Evolutionary conservation across 805 yeast genomes (phyloP).

Genomic region (Jamesozyma jinghongensis): DNA sequence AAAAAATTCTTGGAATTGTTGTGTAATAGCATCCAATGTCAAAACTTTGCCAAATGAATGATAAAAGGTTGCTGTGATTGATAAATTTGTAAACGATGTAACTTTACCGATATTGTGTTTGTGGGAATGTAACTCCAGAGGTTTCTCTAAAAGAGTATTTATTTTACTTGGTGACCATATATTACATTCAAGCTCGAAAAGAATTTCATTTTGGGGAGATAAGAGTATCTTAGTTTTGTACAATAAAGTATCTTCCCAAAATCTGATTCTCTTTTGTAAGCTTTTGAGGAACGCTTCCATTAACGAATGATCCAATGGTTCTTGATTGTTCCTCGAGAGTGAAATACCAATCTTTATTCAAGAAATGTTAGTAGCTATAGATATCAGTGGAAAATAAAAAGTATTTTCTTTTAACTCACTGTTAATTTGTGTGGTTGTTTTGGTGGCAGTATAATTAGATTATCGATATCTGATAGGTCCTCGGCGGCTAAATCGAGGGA

Average conservation of each 20-base stretch:
- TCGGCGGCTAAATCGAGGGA: not conserved
- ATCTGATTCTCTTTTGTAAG: not conserved
- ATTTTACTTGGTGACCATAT: constrained; percentile 4
- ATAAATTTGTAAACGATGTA: constrained; percentile 3
- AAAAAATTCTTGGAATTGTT: constrained; percentile 21
- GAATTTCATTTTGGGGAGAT: not conserved
- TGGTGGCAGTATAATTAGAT: not conserved
- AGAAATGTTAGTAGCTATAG: too few species aligned
- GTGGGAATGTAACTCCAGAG: not conserved
- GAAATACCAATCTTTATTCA: too few species aligned
- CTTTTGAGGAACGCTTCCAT: not conserved
- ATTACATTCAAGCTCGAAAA: constrained; percentile 1
- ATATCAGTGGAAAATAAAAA: too few species aligned
- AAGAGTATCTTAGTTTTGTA: not conserved
- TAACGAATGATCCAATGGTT: not conserved
- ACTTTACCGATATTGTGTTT: not conserved
- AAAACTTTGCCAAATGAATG: not conserved
- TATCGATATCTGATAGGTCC: not conserved
- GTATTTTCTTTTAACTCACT: not conserved
- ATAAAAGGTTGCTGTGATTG: constrained; percentile 3
- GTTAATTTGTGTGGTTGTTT: not conserved
- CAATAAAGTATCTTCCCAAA: constrained; percentile 5
- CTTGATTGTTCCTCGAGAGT: not conserved
- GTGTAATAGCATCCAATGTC: constrained; percentile 1
- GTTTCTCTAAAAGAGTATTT: not conserved